These are phyloP conservation scores for Puccinia hordei DNA, from an alignment of 1,284 basidiomycete species.

Conservation along the genomic window DNA sequence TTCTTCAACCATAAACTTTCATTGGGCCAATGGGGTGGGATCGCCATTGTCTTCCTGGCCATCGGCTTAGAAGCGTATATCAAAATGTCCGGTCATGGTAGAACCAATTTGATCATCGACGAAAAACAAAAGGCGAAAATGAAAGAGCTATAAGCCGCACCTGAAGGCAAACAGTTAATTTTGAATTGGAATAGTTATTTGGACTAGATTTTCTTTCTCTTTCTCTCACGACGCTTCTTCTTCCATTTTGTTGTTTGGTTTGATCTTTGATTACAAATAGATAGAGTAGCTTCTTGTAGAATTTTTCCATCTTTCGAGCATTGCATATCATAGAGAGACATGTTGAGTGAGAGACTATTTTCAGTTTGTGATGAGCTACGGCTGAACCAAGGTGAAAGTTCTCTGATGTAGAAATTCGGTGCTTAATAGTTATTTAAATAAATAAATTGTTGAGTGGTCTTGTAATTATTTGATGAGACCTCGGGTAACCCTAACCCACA, in stretches of 20 bases:
- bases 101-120: conserved; percentile 67
- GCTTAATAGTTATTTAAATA: no score
- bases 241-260: neutral
- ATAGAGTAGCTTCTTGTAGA: conserved; percentile 18
- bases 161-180: conserved; percentile 51
- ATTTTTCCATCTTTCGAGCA: neutral
- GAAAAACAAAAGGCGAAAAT: conserved; percentile 79
- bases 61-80: conserved; percentile 90
- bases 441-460: no score
- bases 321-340: neutral
- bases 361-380: no score
- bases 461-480: no score
- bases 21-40: conserved; percentile 84
- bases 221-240: neutral
- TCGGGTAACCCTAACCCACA: no score
- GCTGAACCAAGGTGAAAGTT: no score
- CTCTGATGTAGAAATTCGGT: no score
- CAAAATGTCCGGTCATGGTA: conserved; percentile 62
- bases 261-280: neutral
- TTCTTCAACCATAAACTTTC: conserved; percentile 87
- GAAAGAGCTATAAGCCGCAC: conserved; percentile 68
- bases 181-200: neutral
- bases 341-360: no score
- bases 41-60: conserved; percentile 84
- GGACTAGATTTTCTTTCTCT: neutral